Percentiles rank a stretch among this genome's conserved stretches.
Conservation (phyloP, 371 early-diverging fungal genomes). For the Syncephalis fuscata region DNA sequence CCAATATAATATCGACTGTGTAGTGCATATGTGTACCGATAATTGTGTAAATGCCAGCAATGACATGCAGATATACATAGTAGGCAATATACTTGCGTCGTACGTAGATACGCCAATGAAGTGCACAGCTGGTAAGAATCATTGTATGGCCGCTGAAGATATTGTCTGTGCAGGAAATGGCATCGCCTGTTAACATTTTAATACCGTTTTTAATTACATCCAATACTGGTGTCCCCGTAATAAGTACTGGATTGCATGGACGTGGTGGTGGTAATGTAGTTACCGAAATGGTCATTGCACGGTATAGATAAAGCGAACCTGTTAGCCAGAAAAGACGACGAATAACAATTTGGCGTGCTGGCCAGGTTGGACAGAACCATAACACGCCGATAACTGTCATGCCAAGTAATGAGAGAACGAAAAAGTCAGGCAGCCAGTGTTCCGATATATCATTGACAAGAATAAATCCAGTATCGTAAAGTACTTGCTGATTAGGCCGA, state of each 20-base stretch:
- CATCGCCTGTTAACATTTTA: not conserved
- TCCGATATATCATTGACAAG: not conserved
- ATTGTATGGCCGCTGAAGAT: not conserved
- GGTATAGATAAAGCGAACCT: not conserved
- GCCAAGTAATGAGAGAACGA: not conserved
- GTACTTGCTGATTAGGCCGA: not conserved
- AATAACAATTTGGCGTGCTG: not conserved
- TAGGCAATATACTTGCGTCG: not conserved
- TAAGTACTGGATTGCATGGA: not conserved
- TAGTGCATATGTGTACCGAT: not conserved
- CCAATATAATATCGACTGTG: not conserved
- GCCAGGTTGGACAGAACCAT: not conserved
- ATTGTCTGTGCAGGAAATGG: not conserved
- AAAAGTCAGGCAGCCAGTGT: constrained; percentile 1
- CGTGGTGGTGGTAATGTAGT: not conserved
- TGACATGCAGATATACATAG: not conserved
- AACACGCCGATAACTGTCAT: not conserved
- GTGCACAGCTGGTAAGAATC: not conserved
- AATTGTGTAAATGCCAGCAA: not conserved
- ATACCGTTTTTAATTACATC: not conserved
- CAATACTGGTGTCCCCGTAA: not conserved
- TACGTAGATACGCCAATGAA: not conserved
- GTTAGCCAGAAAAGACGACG: not conserved
- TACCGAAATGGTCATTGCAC: not conserved
- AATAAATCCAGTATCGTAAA: not conserved